Evolutionary conservation across 192 early-diverging fungal genomes (phyloP).

Genomic region (Chytriomyces sp.): DNA sequence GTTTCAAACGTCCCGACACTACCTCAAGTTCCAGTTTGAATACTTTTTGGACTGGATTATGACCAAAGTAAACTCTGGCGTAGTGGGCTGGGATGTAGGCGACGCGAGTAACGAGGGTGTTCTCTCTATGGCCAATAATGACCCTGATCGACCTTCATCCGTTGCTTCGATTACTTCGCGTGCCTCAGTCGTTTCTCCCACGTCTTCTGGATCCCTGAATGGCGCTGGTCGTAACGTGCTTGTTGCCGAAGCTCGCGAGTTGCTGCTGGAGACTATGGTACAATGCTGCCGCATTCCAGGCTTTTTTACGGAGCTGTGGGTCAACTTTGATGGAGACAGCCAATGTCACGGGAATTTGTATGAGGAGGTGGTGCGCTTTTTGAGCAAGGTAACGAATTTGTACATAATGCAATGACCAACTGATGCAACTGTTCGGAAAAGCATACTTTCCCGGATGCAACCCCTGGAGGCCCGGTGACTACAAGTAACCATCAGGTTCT

Average conservation of each 20-base stretch:
- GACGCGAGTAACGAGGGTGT: slow-evolving; percentile 29
- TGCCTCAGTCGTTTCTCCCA: neutral
- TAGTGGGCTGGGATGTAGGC: slow-evolving; percentile 56
- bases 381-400: slow-evolving; percentile 63
- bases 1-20: slow-evolving; percentile 66
- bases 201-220: neutral
- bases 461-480: slow-evolving; percentile 58
- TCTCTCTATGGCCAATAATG: neutral
- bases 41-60: slow-evolving; percentile 66
- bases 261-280: slow-evolving; percentile 78
- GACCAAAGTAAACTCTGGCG: slow-evolving; percentile 46
- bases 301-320: slow-evolving; percentile 86
- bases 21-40: slow-evolving; percentile 79
- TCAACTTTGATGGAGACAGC: slow-evolving; percentile 91
- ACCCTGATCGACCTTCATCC: neutral
- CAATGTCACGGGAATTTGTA: slow-evolving; percentile 78
- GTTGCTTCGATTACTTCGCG: too few species aligned
- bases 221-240: slow-evolving; percentile 44
- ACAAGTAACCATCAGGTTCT: slow-evolving; percentile 59
- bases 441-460: slow-evolving; percentile 75
- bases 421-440: neutral
- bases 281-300: slow-evolving; percentile 74
- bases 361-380: slow-evolving; percentile 79
- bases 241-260: slow-evolving; percentile 79
- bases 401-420: neutral